A percentile compares a stretch with the other conserved stretches of the same genome.
phyloP scores from a whole-genome alignment of 106 monocot species.

The Hemerocallis citrina region DNA sequence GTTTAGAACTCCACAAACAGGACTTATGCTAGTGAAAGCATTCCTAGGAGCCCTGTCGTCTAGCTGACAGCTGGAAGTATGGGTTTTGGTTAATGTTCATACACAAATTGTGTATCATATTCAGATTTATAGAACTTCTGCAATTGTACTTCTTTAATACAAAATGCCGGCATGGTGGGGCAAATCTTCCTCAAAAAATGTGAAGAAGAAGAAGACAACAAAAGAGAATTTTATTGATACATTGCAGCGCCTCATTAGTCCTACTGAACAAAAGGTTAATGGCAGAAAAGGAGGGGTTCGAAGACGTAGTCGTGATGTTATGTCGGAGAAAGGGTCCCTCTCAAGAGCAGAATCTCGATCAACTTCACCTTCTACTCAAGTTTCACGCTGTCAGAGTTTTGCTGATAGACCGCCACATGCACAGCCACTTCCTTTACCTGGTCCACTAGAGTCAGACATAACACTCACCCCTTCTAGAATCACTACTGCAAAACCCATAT shows the following conservation, averaged over 20 bases:
- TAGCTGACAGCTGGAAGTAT: too few relatives aligned
- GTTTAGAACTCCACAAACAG: too few relatives aligned
- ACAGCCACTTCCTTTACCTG: conserved; percentile 85
- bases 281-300: conserved; percentile 26
- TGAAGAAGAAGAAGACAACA: conserved; percentile 74
- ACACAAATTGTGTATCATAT: too few relatives aligned
- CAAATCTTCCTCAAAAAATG: conserved; percentile 86
- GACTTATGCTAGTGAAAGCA: too few relatives aligned
- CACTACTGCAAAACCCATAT: conserved; percentile 36
- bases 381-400: conserved; percentile 91
- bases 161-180: conserved; percentile 97
- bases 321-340: conserved; percentile 52
- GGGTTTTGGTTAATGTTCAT: too few relatives aligned
- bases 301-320: conserved; percentile 33
- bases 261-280: conserved; percentile 55
- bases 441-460: conserved; percentile 22
- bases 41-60: too few relatives aligned
- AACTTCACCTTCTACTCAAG: conserved; percentile 75
- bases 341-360: conserved; percentile 73
- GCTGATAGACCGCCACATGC: conserved; percentile 56
- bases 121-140: too few relatives aligned
- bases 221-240: conserved; percentile 81
- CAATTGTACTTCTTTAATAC: not conserved
- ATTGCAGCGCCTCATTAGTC: conserved; percentile 63
- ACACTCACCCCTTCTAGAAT: conserved; percentile 40